Evolutionary conservation across 208 protist genomes (phyloP).

Genomic region (Zelonia costaricensis): DNA sequence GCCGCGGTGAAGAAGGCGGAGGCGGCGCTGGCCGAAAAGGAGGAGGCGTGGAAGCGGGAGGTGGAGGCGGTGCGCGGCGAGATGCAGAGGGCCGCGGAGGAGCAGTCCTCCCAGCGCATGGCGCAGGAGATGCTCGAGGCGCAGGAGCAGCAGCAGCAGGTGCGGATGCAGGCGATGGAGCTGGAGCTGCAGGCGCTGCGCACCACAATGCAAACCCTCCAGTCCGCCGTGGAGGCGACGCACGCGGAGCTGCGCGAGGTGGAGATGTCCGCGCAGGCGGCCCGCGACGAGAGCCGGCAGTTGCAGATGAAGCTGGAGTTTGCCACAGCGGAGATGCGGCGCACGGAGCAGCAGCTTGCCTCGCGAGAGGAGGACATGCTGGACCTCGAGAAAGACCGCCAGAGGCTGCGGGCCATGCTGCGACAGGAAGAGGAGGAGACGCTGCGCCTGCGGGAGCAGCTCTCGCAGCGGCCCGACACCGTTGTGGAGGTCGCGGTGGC

Average conservation of each 20-base stretch:
- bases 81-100: conserved; percentile 7
- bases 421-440: conserved; percentile 43
- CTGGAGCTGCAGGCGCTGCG: conserved; percentile 15
- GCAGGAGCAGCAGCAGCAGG: conserved; percentile 13
- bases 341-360: conserved; percentile 28
- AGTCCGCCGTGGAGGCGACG: conserved; percentile 12
- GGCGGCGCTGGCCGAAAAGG: conserved; percentile 2
- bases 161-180: conserved; percentile 12
- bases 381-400: conserved; percentile 32
- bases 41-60: conserved; percentile 3
- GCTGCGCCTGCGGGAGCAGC: conserved; percentile 18
- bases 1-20: conserved; percentile 5
- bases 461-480: conserved; percentile 12
- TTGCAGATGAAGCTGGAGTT: conserved; percentile 29
- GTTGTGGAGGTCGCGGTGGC: conserved; percentile 12
- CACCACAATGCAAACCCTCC: conserved; percentile 1
- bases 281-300: conserved; percentile 16
- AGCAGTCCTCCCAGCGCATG: conserved; percentile 15
- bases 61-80: conserved; percentile 7
- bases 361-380: conserved; percentile 32
- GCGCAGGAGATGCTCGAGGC: conserved; percentile 5
- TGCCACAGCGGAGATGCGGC: conserved; percentile 20
- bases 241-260: conserved; percentile 17
- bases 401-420: conserved; percentile 27
- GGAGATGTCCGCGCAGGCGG: conserved; percentile 16